Percentiles rank a stretch among this genome's conserved stretches.
phyloP scores from a whole-genome alignment of 2,329 filamentous ascomycete genomes.

The Ustulina deusta region DNA sequence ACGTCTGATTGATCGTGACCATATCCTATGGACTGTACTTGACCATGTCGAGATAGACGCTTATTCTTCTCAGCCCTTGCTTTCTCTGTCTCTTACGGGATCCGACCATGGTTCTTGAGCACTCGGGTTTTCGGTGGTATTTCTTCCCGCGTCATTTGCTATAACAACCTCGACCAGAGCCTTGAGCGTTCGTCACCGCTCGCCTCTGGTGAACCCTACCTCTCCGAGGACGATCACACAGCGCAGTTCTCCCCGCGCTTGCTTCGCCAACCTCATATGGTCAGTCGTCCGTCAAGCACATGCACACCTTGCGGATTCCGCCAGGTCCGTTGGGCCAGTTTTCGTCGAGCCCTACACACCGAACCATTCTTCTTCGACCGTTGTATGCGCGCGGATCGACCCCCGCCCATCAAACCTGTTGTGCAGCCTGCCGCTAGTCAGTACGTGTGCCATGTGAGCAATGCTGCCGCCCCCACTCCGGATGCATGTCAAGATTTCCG shows the following conservation, averaged over 20 bases:
- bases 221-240: conserved; percentile 11
- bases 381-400: background rate
- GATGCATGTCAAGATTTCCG: conserved; percentile 35
- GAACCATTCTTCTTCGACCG: background rate
- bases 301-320: background rate
- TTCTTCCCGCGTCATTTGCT: background rate
- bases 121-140: background rate
- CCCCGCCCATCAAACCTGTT: conserved; percentile 6
- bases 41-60: background rate
- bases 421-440: background rate
- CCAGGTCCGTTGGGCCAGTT: background rate
- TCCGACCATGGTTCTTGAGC: background rate
- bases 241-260: background rate
- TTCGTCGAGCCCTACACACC: conserved; percentile 1
- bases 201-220: conserved; percentile 15
- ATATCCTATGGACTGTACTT: background rate
- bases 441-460: conserved; percentile 12
- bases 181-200: conserved; percentile 1
- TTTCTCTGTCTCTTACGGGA: background rate
- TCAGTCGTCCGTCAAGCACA: conserved; percentile 8
- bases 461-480: conserved; percentile 21
- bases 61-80: background rate
- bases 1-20: background rate
- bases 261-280: background rate
- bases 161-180: conserved; percentile 1